Evolutionary conservation across 2,329 filamentous ascomycete species (phyloP), one percentile per base, ranked within the genome.

Genomic region (Stagonosporopsis vannaccii): DNA sequence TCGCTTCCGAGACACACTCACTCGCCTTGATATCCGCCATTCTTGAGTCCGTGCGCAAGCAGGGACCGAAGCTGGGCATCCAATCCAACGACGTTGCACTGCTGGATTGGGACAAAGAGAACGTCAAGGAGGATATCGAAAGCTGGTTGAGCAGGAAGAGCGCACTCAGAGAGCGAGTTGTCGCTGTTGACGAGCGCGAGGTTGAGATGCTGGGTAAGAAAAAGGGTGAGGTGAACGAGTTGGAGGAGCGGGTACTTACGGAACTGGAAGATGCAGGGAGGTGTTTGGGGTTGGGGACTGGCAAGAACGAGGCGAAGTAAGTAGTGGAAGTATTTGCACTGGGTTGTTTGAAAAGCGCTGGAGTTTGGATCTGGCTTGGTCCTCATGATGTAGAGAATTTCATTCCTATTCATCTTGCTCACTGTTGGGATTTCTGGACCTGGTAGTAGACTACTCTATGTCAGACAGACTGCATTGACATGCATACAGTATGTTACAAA

Each of bases 121-220:
- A 82, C 1, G 84, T 96, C 42, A 84, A 89, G 62, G 93, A 96
- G 72, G 92, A 95, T 67, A 85, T 96, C 5, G 91, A 96, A 63
- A 90, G 90, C 62, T 91, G 91, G 83, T 78, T 97, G 25, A 87
- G 87, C 49, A 84, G 87, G 55, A 86, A 86, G 62, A 79, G 88
- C 51, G 79, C 88, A 56, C 79, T 97, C 52, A 84, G 88, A 48
- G 88, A 91, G 61, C 83, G 90, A 25, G 84, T 97, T 43, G 81
- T 93, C 46, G 87, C 92, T 0, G 82, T 90, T 19, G 90, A 86
- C 25, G 84, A 88, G 67, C 85, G 88, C 59, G 92, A 97, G 76
- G 80, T 84, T 39, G 87, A 88, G 62, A 87, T 84, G 78, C 73
- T 79, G 35, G 63, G 59, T 23, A 56, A 35, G 9, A 75, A 74